Conservation (phyloP, 805 yeast species). For the Naumovozyma dairenensis region DNA sequence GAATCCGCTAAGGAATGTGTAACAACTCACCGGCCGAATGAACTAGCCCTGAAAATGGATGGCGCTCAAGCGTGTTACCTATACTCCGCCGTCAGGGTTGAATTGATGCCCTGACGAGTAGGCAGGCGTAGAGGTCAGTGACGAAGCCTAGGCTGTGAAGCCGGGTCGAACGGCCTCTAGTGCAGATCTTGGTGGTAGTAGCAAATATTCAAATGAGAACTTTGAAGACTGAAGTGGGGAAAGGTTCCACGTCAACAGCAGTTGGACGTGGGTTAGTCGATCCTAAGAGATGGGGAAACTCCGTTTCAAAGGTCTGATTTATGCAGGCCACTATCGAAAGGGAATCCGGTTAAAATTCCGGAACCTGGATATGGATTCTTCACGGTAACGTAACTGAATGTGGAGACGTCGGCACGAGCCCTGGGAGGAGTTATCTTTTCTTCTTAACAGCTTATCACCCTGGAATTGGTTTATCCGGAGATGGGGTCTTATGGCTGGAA, state of each 20-base stretch:
- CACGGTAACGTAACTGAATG: slow-evolving; percentile 36
- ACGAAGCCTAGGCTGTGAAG: slow-evolving; percentile 34
- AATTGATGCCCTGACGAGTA: slow-evolving; percentile 32
- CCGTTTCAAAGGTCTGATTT: slow-evolving; percentile 31
- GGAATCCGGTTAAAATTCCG: slow-evolving; percentile 37
- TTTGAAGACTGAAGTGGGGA: slow-evolving; percentile 36
- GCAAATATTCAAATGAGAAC: slow-evolving; percentile 35
- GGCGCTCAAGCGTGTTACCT: slow-evolving; percentile 35
- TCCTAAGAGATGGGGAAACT: slow-evolving; percentile 35
- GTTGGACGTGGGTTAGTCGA: slow-evolving; percentile 37
- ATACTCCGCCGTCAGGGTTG: slow-evolving; percentile 33
- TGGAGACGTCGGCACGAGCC: slow-evolving; percentile 35
- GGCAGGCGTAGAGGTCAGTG: slow-evolving; percentile 36
- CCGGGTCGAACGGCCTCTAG: slow-evolving; percentile 35
- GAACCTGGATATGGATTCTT: slow-evolving; percentile 36
- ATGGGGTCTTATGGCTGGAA: slow-evolving; percentile 33
- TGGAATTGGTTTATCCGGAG: slow-evolving; percentile 35
- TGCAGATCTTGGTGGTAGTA: slow-evolving; percentile 37
- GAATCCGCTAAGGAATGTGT: slow-evolving; percentile 48
- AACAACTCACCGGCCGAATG: slow-evolving; percentile 45
- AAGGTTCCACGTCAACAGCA: slow-evolving; percentile 36
- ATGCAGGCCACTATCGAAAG: slow-evolving; percentile 32
- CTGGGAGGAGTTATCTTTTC: slow-evolving; percentile 37
- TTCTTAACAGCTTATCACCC: slow-evolving; percentile 35
- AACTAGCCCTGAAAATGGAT: slow-evolving; percentile 37